Evolutionary conservation across 2,329 filamentous ascomycete species (phyloP), one percentile per base, ranked within the genome.

Genomic region (Sporothrix luriei): DNA sequence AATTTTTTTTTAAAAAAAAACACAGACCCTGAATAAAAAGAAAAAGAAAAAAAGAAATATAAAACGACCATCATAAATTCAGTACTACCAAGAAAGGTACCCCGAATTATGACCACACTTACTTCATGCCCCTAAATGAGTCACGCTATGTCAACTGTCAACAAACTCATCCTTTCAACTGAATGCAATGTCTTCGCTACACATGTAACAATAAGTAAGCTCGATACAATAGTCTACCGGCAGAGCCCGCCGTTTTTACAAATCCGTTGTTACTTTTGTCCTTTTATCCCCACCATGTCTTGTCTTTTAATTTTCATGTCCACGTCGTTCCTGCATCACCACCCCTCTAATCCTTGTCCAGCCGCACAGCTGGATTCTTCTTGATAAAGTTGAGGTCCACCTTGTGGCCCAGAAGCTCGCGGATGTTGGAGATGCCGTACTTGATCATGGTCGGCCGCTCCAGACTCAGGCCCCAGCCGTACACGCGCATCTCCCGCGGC

Each of bases 381-480:
- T 96, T 90, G 75, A 99, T 93, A 82, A 97, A 97, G 77, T 89
- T 89, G 78, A 98, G 82, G 81, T 98, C 94, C 54, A 97, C 94
- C 84, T 97, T 97, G 83, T 99, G 94, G 16, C 94, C 94, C 68
- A 99, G 83, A 76, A 97, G 82, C 80, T 97, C 93, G 75, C 94
- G 88, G 76, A 97, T 97, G 80, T 97, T 97, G 76, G 88, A 92
- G 72, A 93, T 92, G 76, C 86, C 88, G 79, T 91, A 97, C 86
- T 96, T 95, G 83, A 97, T 97, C 95, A 98, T 99, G 13, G 95
- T 98, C 70, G 95, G 95, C 76, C 95, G 84, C 84, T 99, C 95
- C 78, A 99, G 81, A 79, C 89, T 92, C 77, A 99, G 82, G 49
- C 95, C 95, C 86, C 93, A 98, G 46, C 95, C 95, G 78, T 97